Conservation (phyloP, 352 stramenopile genomes). For the Pythium aquatile region DNA sequence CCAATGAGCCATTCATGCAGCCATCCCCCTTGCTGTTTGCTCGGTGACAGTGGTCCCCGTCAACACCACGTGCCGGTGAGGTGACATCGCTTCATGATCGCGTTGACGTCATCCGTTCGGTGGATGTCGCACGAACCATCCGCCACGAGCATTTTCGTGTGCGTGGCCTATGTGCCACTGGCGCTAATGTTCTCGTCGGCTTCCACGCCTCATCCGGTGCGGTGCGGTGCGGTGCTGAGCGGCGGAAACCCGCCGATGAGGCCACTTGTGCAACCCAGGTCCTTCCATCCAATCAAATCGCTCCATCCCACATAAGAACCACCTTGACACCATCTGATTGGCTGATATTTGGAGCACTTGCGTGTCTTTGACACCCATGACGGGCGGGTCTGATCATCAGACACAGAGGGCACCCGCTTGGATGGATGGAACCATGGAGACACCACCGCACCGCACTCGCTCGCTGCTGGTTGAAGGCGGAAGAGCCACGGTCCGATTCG, state of each 20-base stretch:
- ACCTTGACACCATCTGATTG: not conserved
- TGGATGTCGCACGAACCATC: not conserved
- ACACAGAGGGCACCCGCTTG: not conserved
- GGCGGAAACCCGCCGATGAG: too few species aligned
- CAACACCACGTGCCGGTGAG: too few species aligned
- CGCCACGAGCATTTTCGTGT: not conserved
- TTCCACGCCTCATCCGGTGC: not conserved
- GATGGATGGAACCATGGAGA: not conserved
- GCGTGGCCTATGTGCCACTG: slow-evolving; percentile 1
- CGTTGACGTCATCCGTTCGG: not conserved
- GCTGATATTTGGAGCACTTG: not conserved
- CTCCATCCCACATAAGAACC: not conserved
- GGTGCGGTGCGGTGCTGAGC: not conserved
- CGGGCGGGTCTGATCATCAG: too few species aligned
- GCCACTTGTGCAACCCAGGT: too few species aligned
- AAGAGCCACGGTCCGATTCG: slow-evolving; percentile 7
- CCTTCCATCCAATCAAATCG: slow-evolving; percentile 4
- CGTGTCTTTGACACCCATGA: slow-evolving; percentile 3
- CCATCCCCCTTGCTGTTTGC: too few species aligned
- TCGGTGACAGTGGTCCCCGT: too few species aligned
- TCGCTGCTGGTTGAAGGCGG: slow-evolving; percentile 7
- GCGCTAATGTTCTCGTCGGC: not conserved
- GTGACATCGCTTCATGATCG: not conserved
- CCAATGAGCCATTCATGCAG: too few species aligned
- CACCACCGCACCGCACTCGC: not conserved